Evolutionary conservation across 768 basidiomycete genomes (phyloP), one percentile per base, ranked within the genome.

Genomic region (Saitozyma sp.): DNA sequence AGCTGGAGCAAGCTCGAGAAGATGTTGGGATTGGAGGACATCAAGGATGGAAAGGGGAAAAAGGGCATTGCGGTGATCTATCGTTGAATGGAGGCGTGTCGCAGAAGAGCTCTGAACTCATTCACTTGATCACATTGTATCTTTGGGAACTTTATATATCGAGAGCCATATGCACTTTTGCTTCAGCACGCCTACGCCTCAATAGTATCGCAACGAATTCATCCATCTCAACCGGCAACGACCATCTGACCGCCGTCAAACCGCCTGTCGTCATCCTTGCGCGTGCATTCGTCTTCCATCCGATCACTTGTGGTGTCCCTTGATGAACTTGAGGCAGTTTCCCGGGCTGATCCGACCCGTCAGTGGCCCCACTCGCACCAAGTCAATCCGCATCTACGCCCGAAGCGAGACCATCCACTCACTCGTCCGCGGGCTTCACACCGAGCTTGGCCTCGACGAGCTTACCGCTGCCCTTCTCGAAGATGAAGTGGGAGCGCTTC

Each of bases 401-500:
- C 20, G 14, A 8, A 17, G 6, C 13, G 39, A 29, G 42, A 11
- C 11, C 8, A 59, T 13, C 58, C 51, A 74, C 78, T 69, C 68
- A 80, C 79, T 80, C 95, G 59, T 94, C 90, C 0, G 77, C 87
- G 1, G 93, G 90, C 73, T 92, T 89, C 54, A 95, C 92, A 0
- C 91, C 91, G 14, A 91, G 81, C 74, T 86, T 87, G 81, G 87
- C 90, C 14, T 94, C 88, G 4, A 95, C 80, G 49, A 98, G 83
- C 78, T 91, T 91, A 1, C 93, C 94, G 1, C 70, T 70, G 7
- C 91, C 92, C 78, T 90, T 89, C 68, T 86, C 90, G 69, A 97
- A 95, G 69, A 97, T 86, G 79, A 95, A 96, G 79, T 95, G 92
- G 67, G 90, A 92, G 13, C 94, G 86, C 81, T 90, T 91, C 56